Base-by-base conservation (phyloP, 2,329 filamentous ascomycete genomes). In the Curvularia eragrostidis region DNA sequence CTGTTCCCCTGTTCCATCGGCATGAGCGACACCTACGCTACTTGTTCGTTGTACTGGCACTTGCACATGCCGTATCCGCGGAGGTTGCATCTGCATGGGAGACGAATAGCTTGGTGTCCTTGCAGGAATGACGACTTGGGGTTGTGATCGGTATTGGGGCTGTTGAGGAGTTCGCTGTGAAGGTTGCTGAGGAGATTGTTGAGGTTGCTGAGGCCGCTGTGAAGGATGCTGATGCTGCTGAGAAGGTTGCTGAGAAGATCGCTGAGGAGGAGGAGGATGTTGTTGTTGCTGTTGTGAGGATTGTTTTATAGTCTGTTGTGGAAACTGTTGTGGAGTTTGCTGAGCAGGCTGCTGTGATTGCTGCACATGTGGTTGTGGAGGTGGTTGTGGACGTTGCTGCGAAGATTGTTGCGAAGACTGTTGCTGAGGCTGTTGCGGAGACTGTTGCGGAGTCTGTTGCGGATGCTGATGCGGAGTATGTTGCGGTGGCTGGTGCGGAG, bases 81-180 rank as follows among this genome's bases (percentile, higher is more conserved):
- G 66, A 13, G 66, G 66, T n/a, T 68, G 66, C 61, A 66, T 64
- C n/a, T 71, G 67, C 62, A 68, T 66, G 32, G 67, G 68, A 8
- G 65, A 59, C 15, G 65, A 53, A 3, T 62, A 59, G 49, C 48
- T 63, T 1, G 64, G 64, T 13, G 59, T 52, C 42, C 66, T 63
- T 26, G 69, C 61, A 12, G 74, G 68, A 30, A 72, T 69, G 24
- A 67, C 52, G 46, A 70, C 71, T 49, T 74, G 74, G 9, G 72
- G 70, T 26, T 73, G 70, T 28, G 46, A 26, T 46, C 65, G 70
- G 30, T 70, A 59, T 18, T 60, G 60, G 13, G 47, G 56, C 23
- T 48, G 54, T 28, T 51, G 54, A 18, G 54, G 49, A 28, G 54
- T 21, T 36, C 55, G 56, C 58, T 50, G 61, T 7, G 52, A 48